Percentiles rank a stretch among this genome's conserved stretches.
These are phyloP conservation scores for Pseudogymnoascus sp. DNA, from an alignment of 2,329 filamentous ascomycete species.

Conservation along the genomic window DNA sequence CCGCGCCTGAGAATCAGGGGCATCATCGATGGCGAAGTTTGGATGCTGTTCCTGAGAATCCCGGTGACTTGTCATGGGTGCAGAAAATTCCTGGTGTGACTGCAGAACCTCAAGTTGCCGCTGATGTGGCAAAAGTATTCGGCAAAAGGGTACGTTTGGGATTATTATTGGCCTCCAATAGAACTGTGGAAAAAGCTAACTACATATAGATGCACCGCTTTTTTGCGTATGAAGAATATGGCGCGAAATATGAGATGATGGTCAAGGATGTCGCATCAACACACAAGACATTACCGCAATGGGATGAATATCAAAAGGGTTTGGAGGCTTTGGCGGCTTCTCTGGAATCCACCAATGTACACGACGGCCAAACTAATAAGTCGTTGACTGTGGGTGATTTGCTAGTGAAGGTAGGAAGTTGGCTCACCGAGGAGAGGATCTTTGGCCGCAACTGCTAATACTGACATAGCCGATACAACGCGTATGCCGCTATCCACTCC, in stretches of 20 bases:
- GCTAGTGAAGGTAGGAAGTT: conserved; percentile 66
- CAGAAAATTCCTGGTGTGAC: conserved; percentile 43
- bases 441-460: not conserved
- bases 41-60: conserved; percentile 28
- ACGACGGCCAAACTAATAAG: conserved; percentile 57
- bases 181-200: not conserved
- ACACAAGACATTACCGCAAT: conserved; percentile 60
- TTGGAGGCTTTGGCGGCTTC: conserved; percentile 75
- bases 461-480: conserved; percentile 71
- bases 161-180: not conserved
- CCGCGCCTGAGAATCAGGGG: conserved; percentile 17
- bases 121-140: conserved; percentile 54
- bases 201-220: conserved; percentile 63
- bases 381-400: conserved; percentile 77
- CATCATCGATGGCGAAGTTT: conserved; percentile 42
- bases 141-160: conserved; percentile 42
- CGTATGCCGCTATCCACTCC: conserved; percentile 80
- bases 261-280: conserved; percentile 65
- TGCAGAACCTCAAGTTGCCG: conserved; percentile 50
- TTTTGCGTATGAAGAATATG: conserved; percentile 85
- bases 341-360: conserved; percentile 59
- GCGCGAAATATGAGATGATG: conserved; percentile 80
- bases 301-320: conserved; percentile 75
- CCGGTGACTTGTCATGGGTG: conserved; percentile 34
- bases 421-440: not conserved